Conservation (phyloP, 2,329 filamentous ascomycete species). For the Penicillium freii region DNA sequence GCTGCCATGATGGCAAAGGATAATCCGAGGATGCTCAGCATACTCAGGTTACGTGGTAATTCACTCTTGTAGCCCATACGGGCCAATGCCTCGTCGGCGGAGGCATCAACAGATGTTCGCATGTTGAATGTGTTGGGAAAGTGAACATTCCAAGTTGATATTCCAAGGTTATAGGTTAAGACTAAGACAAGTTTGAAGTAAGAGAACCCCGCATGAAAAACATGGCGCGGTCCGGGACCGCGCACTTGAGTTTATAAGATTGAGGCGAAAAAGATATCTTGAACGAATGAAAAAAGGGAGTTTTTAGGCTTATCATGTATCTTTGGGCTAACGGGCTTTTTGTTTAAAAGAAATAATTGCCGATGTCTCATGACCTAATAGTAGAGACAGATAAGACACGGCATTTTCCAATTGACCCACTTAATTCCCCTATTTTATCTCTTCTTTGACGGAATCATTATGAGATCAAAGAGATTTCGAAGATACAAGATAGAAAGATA, state of each 20-base stretch:
- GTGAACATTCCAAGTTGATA: background rate
- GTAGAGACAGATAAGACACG: background rate
- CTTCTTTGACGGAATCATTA: background rate
- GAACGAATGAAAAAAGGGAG: background rate
- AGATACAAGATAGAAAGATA: background rate
- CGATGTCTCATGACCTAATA: background rate
- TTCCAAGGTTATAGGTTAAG: background rate
- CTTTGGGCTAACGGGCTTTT: background rate
- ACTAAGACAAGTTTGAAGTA: background rate
- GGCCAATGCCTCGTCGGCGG: conserved; percentile 60
- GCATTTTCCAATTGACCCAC: background rate
- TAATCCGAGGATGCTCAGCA: conserved; percentile 67
- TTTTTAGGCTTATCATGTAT: background rate
- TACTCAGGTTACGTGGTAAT: conserved; percentile 64
- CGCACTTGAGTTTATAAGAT: conserved; percentile 6
- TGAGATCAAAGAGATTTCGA: background rate
- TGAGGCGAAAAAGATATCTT: background rate
- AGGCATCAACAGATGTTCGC: conserved; percentile 30
- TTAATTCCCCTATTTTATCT: background rate
- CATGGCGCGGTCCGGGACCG: conserved; percentile 26
- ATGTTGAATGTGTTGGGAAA: conserved; percentile 17
- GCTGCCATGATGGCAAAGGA: conserved; percentile 76
- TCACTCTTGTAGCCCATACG: conserved; percentile 68
- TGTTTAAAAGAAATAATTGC: background rate
- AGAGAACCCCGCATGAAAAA: conserved; percentile 23